Conservation (phyloP, 164 flowering plant species). For the Vitis cinerea region DNA sequence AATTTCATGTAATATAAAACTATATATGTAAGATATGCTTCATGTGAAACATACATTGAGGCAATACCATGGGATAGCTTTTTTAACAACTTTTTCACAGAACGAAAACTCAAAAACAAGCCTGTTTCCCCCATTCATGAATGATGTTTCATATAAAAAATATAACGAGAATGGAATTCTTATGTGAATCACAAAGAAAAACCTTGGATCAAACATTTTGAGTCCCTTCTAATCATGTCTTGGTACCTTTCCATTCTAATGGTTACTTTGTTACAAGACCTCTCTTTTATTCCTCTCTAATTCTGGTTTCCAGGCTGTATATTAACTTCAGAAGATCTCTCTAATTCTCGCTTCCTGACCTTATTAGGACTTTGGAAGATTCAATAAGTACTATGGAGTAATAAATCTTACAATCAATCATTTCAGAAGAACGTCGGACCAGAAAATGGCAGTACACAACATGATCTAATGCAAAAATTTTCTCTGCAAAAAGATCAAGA, state of each 20-base stretch:
- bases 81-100: too few species aligned
- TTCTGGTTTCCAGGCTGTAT: neutral
- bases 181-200: neutral
- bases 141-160: too few species aligned
- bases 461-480: neutral
- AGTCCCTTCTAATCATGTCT: neutral
- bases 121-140: too few species aligned
- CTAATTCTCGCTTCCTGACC: neutral
- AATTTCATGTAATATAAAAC: too few species aligned
- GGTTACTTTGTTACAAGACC: neutral
- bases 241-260: neutral
- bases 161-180: too few species aligned
- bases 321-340: neutral
- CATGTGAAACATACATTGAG: too few species aligned
- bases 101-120: too few species aligned
- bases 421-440: too few species aligned
- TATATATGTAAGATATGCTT: too few species aligned
- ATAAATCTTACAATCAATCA: neutral
- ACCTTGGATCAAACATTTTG: neutral
- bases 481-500: neutral
- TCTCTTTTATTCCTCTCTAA: neutral
- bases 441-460: neutral
- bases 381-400: neutral
- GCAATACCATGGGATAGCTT: too few species aligned
- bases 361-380: neutral